Base-by-base conservation (phyloP, 2,329 filamentous ascomycete genomes). In the Xylaria sp. region DNA sequence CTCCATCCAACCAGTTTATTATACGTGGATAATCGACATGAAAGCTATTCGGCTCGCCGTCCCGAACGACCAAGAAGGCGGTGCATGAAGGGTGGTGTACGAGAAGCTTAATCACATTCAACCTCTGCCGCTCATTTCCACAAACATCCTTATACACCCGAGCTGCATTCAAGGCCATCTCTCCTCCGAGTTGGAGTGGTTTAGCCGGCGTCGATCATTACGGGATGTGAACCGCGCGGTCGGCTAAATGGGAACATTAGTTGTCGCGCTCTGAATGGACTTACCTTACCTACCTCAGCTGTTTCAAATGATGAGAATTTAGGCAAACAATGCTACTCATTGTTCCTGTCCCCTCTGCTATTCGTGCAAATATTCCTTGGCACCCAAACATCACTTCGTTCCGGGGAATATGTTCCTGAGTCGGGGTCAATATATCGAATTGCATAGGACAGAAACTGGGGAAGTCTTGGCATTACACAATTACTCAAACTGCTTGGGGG, bases 291-390 rank as follows among this genome's bases (percentile, higher is more conserved):
- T 49, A 35, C 46, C 46, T 66, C 61, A 66, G 27, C 46, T 65
- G 70, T 72, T 71, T 71, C 68, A 68, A 60, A 66, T 70, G 71
- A 70, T 64, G 66, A 66, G 63, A 65, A 55, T 72, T 70, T 70
- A 73, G 56, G 47, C 62, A 60, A 57, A 54, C 49, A 58, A 54
- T 23, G 57, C 13, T 37, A 52, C 37, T 60, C 46, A 47, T 46
- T 35, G 9, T 17, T 33, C 33, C 35, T 29, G 17, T 46, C 46
- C 60, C 46, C 31, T 25, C 41, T 63, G 21, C 48, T 33, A 56
- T 63, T 62, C 35, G 59, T 44, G 40, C 51, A 52, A 55, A 47
- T 55, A 43, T n/a, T 29, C 44, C 21, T 38, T 40, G 43, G 44
- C 29, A n/a, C n/a, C 21, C 53, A 46, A 33, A 35, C 38, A 41